Conservation (phyloP, 208 protist species). For the Lotmaria passim region DNA sequence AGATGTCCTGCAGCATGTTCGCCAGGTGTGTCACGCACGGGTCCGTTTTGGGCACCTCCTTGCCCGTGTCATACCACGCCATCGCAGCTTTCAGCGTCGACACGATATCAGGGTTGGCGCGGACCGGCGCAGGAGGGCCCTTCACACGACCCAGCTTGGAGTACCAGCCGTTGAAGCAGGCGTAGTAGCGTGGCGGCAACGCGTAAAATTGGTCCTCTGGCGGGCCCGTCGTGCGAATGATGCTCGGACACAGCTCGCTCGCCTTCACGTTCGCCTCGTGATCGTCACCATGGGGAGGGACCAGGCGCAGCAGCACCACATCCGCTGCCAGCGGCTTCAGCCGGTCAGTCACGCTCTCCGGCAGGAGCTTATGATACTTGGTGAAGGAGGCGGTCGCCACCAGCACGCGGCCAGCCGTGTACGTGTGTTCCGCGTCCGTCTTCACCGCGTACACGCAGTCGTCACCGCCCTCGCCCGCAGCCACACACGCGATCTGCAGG, state of each 20-base stretch:
- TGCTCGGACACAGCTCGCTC: conserved; percentile 19
- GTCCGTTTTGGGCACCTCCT: conserved; percentile 7
- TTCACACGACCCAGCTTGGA: conserved; percentile 31
- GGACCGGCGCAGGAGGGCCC: background rate
- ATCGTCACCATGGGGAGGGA: conserved; percentile 13
- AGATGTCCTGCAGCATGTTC: conserved; percentile 3
- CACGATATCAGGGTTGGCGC: background rate
- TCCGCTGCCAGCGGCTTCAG: conserved; percentile 6
- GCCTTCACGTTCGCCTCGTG: conserved; percentile 26
- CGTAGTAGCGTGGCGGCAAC: conserved; percentile 40
- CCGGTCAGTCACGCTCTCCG: background rate
- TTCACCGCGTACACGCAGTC: conserved; percentile 23
- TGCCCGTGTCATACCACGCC: conserved; percentile 25
- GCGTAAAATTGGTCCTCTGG: conserved; percentile 21
- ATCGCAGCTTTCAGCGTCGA: conserved; percentile 12
- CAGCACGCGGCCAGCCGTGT: conserved; percentile 25
- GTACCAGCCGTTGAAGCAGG: conserved; percentile 29
- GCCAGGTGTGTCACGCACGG: conserved; percentile 9
- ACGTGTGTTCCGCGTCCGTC: conserved; percentile 19
- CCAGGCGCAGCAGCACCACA: conserved; percentile 31
- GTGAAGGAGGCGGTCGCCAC: conserved; percentile 31
- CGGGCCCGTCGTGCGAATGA: conserved; percentile 26
- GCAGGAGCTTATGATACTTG: conserved; percentile 27
- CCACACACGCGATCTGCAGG: conserved; percentile 12
- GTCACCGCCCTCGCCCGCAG: background rate